These are phyloP conservation scores for Dactylis glomerata DNA, from an alignment of 176 grass and related monocot species.

Conservation along the genomic window DNA sequence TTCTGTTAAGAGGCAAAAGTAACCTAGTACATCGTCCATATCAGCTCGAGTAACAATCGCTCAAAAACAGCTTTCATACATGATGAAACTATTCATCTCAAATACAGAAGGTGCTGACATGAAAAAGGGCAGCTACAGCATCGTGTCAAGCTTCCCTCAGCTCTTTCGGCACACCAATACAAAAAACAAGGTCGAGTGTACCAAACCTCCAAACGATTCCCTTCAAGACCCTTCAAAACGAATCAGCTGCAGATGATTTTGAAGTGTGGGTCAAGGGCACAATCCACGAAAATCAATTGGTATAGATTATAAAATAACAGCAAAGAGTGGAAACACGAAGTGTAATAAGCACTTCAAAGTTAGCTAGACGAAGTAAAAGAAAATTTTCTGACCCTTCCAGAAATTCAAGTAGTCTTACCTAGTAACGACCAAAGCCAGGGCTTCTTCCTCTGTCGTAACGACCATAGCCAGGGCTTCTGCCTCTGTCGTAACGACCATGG, in stretches of 20 bases:
- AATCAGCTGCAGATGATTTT: not conserved
- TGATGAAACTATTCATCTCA: not conserved
- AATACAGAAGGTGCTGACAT: not conserved
- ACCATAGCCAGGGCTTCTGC: slow-evolving; percentile 47
- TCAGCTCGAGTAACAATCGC: not conserved
- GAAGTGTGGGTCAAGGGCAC: not conserved
- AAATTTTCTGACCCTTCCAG: not conserved
- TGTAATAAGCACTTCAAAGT: not conserved
- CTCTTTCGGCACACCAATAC: not conserved
- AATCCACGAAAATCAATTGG: not conserved
- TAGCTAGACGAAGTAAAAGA: too few relatives aligned
- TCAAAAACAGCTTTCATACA: not conserved
- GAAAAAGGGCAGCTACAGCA: not conserved
- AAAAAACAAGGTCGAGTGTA: not conserved
- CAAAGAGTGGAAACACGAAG: not conserved
- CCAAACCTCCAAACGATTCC: not conserved
- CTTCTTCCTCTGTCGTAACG: slow-evolving; percentile 32
- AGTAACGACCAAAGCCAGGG: slow-evolving; percentile 51
- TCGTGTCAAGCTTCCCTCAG: not conserved
- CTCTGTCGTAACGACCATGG: slow-evolving; percentile 34
- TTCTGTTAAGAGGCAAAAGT: not conserved
- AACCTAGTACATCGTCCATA: not conserved
- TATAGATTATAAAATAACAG: not conserved
- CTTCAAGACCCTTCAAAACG: not conserved
- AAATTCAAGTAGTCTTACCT: slow-evolving; percentile 26